These are phyloP conservation scores for Aphanoascus verrucosus DNA, from an alignment of 2,329 filamentous ascomycete species.

Conservation along the genomic window DNA sequence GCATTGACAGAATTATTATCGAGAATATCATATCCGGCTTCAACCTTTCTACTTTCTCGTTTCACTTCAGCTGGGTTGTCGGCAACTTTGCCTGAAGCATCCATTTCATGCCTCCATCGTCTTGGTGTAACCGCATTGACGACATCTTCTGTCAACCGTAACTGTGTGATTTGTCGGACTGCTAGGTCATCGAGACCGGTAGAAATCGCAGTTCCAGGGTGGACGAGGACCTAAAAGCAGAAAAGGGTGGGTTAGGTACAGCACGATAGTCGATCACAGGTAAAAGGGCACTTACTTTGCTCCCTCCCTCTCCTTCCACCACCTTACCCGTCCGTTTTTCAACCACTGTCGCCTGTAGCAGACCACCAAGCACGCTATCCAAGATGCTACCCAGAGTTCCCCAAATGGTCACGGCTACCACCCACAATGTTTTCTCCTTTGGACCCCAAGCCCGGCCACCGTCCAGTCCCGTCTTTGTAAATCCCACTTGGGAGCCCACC, in stretches of 20 bases:
- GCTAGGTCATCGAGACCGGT: conserved; percentile 15
- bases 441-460: conserved; percentile 40
- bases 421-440: conserved; percentile 42
- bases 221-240: conserved; percentile 26
- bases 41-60: conserved; percentile 52
- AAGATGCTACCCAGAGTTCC: conserved; percentile 71
- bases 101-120: conserved; percentile 17
- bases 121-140: conserved; percentile 20
- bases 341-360: conserved; percentile 75
- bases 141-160: conserved; percentile 23
- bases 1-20: conserved; percentile 97
- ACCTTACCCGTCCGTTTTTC: conserved; percentile 78
- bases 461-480: conserved; percentile 22
- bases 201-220: conserved; percentile 25
- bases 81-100: background rate
- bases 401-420: conserved; percentile 53
- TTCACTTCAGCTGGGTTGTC: conserved; percentile 20
- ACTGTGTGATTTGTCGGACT: conserved; percentile 18
- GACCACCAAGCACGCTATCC: conserved; percentile 76
- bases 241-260: background rate
- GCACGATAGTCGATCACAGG: background rate
- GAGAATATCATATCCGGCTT: conserved; percentile 61
- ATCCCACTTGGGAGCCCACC: conserved; percentile 9
- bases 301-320: conserved; percentile 72
- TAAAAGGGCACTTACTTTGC: conserved; percentile 37